Conservation (phyloP, 2,329 filamentous ascomycete species). For the Aspergillus quadricinctus region DNA sequence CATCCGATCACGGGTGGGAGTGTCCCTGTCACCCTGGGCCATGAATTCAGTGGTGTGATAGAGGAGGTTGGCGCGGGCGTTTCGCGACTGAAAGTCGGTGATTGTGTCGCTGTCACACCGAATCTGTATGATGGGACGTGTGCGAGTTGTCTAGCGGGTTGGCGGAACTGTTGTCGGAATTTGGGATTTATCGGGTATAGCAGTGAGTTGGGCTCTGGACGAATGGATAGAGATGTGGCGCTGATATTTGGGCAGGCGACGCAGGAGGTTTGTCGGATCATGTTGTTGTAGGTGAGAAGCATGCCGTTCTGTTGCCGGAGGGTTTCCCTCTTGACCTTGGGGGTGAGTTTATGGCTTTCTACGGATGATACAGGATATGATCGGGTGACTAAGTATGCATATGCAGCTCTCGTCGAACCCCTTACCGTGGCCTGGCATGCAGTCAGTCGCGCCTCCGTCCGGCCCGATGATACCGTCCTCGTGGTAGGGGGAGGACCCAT, state of each 20-base stretch:
- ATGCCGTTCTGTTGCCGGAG: slow-evolving; percentile 20
- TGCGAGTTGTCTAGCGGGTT: slow-evolving; percentile 49
- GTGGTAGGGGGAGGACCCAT: slow-evolving; percentile 61
- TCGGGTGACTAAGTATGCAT: neutral
- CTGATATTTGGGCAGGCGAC: slow-evolving; percentile 45
- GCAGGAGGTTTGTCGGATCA: slow-evolving; percentile 28
- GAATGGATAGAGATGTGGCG: slow-evolving; percentile 36
- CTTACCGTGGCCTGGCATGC: slow-evolving; percentile 62
- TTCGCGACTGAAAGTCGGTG: slow-evolving; percentile 46
- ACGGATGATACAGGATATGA: neutral
- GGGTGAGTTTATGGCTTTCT: slow-evolving; percentile 11
- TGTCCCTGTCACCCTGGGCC: slow-evolving; percentile 59
- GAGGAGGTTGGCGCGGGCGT: slow-evolving; percentile 54
- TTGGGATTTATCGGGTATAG: slow-evolving; percentile 53
- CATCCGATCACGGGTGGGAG: slow-evolving; percentile 56
- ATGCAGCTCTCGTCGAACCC: slow-evolving; percentile 56
- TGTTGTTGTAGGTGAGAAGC: slow-evolving; percentile 18
- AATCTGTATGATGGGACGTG: slow-evolving; percentile 57
- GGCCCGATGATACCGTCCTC: slow-evolving; percentile 45
- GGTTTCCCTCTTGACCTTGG: slow-evolving; percentile 17
- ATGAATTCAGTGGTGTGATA: slow-evolving; percentile 61
- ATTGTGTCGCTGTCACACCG: slow-evolving; percentile 58
- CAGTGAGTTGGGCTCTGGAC: slow-evolving; percentile 15
- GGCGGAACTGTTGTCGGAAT: slow-evolving; percentile 56
- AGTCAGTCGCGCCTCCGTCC: slow-evolving; percentile 46